Base-by-base conservation (phyloP, 805 yeast species). In the Ogataea paraovalis region DNA sequence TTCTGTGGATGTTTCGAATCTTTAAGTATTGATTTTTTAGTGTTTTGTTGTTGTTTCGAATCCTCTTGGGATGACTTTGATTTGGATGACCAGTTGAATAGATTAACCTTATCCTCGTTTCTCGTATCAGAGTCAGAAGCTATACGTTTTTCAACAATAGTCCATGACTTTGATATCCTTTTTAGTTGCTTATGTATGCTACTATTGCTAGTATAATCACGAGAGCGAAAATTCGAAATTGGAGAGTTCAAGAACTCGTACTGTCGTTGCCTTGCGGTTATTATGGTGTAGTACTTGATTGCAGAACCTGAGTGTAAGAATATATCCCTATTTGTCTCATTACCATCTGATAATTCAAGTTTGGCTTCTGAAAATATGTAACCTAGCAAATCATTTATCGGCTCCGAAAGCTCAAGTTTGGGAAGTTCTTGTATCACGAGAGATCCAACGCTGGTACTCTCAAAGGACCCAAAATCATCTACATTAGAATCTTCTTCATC, bases 401-500 rank as follows among this genome's bases (percentile, higher is more conserved):
- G 49, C 9, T 39, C 32, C 5, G 18, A 19, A 37, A 33, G 41
- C 2, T 51, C 9, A 10, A 21, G 19, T 12, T 22, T 27, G n/a
- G 14, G 13, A 8, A 36, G 22, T 7, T 27, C 36, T 25, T 16
- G 18, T 12, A 20, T 3, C 14, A 38, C n/a, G 13, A 25, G 6
- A 5, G 18, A 16, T 12, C 34, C 33, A 2, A 20, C 40, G 14
- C 46, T 47, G 1, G 47, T 47, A 22, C 48, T 44, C 22, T 60
- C 64, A 44, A 61, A 60, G 1, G 53, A 56, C 2, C 63, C 64
- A 52, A 60, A 60, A n/a, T 60, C 65, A 28, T 55, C 59, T 19
- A 30, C 27, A 2, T 34, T 38, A 16, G 4, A 23, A 4, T 19
- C 16, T 4, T 30, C 43, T 8, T 10, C 45, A 16, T 6, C 12